phyloP scores from a whole-genome alignment of 371 early-diverging fungal species.

The Circinella umbellata region DNA sequence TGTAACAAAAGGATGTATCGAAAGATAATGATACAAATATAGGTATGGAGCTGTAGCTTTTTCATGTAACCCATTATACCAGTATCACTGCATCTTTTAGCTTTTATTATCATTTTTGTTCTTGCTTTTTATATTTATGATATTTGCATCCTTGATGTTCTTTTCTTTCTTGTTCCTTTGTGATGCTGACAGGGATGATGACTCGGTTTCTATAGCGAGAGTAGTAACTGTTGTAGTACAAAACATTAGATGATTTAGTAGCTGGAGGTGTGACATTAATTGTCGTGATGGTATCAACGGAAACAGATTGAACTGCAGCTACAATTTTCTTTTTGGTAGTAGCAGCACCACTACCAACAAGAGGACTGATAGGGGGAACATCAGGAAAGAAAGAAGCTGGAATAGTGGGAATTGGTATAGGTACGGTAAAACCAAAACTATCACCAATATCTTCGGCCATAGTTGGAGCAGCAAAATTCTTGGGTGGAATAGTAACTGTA shows the following conservation, averaged over 20 bases:
- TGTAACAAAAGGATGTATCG: too few species aligned
- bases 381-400: conserved; percentile 16
- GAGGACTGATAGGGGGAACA: conserved; percentile 13
- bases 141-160: neutral
- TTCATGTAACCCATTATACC: too few species aligned
- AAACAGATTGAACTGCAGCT: neutral
- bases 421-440: conserved; percentile 1
- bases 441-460: conserved; percentile 10
- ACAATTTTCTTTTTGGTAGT: neutral
- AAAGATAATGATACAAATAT: too few species aligned
- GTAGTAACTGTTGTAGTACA: neutral
- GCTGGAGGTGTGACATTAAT: neutral
- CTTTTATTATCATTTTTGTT: too few species aligned
- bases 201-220: neutral
- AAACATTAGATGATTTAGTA: neutral
- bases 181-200: neutral
- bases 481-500: neutral
- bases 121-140: too few species aligned
- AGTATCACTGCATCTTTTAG: too few species aligned
- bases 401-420: conserved; percentile 8
- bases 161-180: neutral
- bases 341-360: neutral
- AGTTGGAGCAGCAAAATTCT: conserved; percentile 5
- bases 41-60: too few species aligned
- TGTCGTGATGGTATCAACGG: neutral